A percentile compares a stretch with the other conserved stretches of the same genome.
These are phyloP conservation scores for Bipolaris bicolor DNA, from an alignment of 2,329 filamentous ascomycete genomes.

Conservation along the genomic window DNA sequence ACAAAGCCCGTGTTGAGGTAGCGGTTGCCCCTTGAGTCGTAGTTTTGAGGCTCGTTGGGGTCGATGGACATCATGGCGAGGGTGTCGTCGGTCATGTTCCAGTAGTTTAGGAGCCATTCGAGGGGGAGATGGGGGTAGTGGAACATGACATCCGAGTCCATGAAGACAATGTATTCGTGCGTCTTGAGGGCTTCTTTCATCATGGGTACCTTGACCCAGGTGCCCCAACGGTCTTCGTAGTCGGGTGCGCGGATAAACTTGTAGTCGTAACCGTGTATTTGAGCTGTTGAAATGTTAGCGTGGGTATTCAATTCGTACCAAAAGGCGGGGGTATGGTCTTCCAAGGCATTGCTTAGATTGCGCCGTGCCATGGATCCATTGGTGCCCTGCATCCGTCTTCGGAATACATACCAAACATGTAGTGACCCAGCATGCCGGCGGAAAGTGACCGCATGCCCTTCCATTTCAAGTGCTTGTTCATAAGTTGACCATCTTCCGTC, in stretches of 20 bases:
- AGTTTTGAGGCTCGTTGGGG: constrained; percentile 51
- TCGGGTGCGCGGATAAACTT: constrained; percentile 54
- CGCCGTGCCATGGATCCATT: not conserved
- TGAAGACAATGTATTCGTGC: constrained; percentile 55
- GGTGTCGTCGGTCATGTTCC: constrained; percentile 55
- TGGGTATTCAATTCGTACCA: not conserved
- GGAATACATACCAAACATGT: constrained; percentile 42
- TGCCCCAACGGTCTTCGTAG: constrained; percentile 52
- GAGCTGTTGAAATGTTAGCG: constrained; percentile 38
- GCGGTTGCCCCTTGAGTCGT: constrained; percentile 50
- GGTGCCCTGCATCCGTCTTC: not conserved
- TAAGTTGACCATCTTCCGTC: constrained; percentile 43
- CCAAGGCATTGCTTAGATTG: not conserved
- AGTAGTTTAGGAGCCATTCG: constrained; percentile 60
- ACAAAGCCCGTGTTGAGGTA: constrained; percentile 56
- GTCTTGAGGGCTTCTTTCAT: constrained; percentile 52
- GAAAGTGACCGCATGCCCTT: constrained; percentile 46
- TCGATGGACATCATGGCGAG: constrained; percentile 57
- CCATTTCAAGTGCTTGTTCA: constrained; percentile 47
- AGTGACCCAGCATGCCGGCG: constrained; percentile 49
- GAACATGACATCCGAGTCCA: constrained; percentile 59
- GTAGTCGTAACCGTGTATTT: constrained; percentile 59
- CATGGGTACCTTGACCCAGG: constrained; percentile 59
- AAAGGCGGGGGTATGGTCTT: not conserved
- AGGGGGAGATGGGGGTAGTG: constrained; percentile 55